These are phyloP conservation scores for Phaseolus lunatus DNA, from an alignment of 306 rosid species.

Conservation along the genomic window DNA sequence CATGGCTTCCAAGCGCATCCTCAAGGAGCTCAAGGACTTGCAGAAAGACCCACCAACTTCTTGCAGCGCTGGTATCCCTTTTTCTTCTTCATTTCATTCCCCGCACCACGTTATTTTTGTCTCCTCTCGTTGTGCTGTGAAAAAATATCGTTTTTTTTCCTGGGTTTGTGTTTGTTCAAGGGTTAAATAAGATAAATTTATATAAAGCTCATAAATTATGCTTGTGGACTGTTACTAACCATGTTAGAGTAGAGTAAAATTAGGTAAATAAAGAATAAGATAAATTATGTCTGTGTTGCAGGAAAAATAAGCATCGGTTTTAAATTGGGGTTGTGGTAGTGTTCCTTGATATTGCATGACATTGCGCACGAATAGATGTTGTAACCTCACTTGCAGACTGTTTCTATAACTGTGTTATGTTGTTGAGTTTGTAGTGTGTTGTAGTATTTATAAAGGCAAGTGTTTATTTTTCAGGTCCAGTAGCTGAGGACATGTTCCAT, in stretches of 20 bases:
- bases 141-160: background rate
- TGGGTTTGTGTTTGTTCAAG: background rate
- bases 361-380: background rate
- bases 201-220: no score
- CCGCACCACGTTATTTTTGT: background rate
- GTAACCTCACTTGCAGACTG: background rate
- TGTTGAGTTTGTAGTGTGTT: background rate
- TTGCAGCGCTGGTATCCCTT: slow-evolving; percentile 69
- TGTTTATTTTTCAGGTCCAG: slow-evolving; percentile 59
- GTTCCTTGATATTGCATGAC: background rate
- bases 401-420: background rate
- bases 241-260: background rate
- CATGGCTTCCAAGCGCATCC: slow-evolving; percentile 85
- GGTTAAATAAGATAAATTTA: background rate
- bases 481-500: slow-evolving; percentile 81
- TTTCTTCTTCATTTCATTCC: background rate
- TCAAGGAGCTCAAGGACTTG: slow-evolving; percentile 78
- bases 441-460: background rate
- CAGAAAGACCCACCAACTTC: slow-evolving; percentile 93
- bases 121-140: background rate
- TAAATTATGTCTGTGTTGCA: background rate
- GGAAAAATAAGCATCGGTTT: background rate
- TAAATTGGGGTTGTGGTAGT: background rate
- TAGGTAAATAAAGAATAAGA: background rate
- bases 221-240: background rate